Evolutionary conservation across 768 basidiomycete genomes (phyloP).

Genomic region (Udeniomyces megalosporus): DNA sequence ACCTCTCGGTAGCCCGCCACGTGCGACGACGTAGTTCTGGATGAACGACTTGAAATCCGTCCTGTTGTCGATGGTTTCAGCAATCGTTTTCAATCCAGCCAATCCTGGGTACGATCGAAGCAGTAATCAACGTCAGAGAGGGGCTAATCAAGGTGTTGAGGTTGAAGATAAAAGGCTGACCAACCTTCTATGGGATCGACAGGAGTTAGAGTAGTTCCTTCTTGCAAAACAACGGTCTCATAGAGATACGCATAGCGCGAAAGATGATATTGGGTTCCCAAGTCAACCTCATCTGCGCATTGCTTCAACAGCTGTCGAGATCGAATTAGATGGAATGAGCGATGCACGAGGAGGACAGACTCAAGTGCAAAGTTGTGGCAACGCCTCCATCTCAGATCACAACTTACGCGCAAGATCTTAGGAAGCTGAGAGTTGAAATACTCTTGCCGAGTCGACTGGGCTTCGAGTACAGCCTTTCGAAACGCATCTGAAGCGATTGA

Average conservation of each 20-base stretch:
- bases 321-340: not conserved
- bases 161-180: not conserved
- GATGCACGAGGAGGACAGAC: not conserved
- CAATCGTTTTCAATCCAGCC: conserved; percentile 65
- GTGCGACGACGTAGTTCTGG: conserved; percentile 91
- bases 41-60: conserved; percentile 90
- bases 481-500: conserved; percentile 74
- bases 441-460: conserved; percentile 80
- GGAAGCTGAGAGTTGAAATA: conserved; percentile 97
- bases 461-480: conserved; percentile 74
- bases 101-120: conserved; percentile 26
- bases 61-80: conserved; percentile 84
- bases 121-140: not conserved
- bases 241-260: conserved; percentile 87
- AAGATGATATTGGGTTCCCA: conserved; percentile 95
- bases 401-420: conserved; percentile 69
- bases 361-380: not conserved
- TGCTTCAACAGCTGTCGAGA: conserved; percentile 64
- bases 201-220: conserved; percentile 69
- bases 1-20: conserved; percentile 46
- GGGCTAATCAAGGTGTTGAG: not conserved
- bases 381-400: not conserved
- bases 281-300: conserved; percentile 85
- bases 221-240: conserved; percentile 75
- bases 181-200: conserved; percentile 30